Evolutionary conservation across 1,139 yeast species (phyloP), one percentile per base, ranked within the genome.

Genomic region (Debaryomycetaceae sp.): DNA sequence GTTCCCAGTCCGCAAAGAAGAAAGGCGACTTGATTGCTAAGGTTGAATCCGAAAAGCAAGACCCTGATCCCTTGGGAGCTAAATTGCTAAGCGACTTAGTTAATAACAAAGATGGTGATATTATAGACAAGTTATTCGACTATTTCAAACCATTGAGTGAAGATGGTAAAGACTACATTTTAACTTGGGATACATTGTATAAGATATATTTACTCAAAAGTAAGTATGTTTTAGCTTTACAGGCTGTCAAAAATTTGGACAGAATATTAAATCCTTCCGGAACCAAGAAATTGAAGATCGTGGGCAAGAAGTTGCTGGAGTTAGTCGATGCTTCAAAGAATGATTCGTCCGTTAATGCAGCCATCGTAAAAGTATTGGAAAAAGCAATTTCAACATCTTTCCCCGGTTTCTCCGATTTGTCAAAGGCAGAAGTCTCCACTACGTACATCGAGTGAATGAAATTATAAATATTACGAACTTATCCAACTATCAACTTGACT

Each of bases 401-500:
- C 44, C 67, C 72, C 1, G 66, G 60, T 7, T 58, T 60, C 42
- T 50, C 36, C n/a, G 47, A 46, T 19, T 39, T 44, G 17, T 31
- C 45, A 3, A 32, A 29, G 13, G 43, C 45, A 17, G 47, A 35
- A 11, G 36, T 43, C 22, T 30, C 22, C 14, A 16, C n/a, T 8
- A 28, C 18, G 11, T 35, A 35, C 17, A 28, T n/a, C 14, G 19
- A 35, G 28, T 32, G 29, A 33, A 15, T 11, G 33, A 37, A 19
- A 26, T 26, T 31, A n/a, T 9, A 15, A 8, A 28, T 9, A 6
- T 52, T 52, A 74, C 19, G 67, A 54, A 40, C 66, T 75, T 35
- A 79, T 67, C 86, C 86, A 80, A 35, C 70, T 66, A 45, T 78
- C 83, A 1, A 78, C 83, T 51, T 79, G 84, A 31, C 70, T 61